Conservation (phyloP, 2,329 filamentous ascomycete species). For the Botrytis sinoallii region DNA sequence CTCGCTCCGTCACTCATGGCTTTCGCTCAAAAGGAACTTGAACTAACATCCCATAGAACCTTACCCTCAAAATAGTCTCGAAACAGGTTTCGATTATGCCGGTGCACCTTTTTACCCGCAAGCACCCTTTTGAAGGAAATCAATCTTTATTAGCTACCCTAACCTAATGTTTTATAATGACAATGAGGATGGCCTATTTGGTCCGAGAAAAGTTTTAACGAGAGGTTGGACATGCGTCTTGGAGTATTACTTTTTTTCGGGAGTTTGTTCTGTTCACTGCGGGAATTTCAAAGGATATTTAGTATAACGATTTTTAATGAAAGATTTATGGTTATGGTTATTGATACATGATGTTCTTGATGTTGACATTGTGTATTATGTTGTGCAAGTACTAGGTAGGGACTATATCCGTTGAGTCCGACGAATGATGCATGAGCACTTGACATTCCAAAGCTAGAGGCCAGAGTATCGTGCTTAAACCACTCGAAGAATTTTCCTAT, state of each 20-base stretch:
- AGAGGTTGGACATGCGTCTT: not conserved
- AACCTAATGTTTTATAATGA: not conserved
- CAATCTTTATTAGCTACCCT: not conserved
- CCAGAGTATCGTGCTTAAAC: no score
- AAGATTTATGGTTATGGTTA: not conserved
- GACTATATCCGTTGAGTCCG: not conserved
- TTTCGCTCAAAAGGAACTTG: not conserved
- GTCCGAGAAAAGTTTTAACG: not conserved
- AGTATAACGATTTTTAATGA: not conserved
- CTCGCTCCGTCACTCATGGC: no score
- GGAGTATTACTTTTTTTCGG: not conserved
- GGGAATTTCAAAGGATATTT: not conserved
- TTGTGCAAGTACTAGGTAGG: not conserved
- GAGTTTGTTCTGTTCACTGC: not conserved
- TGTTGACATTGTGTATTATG: not conserved
- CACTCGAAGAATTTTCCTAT: no score
- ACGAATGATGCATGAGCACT: not conserved
- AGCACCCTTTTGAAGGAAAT: not conserved
- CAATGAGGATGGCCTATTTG: not conserved
- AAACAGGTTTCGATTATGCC: constrained; percentile 17
- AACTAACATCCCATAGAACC: constrained; percentile 12
- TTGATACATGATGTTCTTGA: not conserved
- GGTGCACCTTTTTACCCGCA: constrained; percentile 11
- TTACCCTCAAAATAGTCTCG: constrained; percentile 14
- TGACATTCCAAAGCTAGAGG: not conserved